Evolutionary conservation across 2,329 filamentous ascomycete genomes (phyloP), one percentile per base, ranked within the genome.

Genomic region (Alternaria tenuissima): DNA sequence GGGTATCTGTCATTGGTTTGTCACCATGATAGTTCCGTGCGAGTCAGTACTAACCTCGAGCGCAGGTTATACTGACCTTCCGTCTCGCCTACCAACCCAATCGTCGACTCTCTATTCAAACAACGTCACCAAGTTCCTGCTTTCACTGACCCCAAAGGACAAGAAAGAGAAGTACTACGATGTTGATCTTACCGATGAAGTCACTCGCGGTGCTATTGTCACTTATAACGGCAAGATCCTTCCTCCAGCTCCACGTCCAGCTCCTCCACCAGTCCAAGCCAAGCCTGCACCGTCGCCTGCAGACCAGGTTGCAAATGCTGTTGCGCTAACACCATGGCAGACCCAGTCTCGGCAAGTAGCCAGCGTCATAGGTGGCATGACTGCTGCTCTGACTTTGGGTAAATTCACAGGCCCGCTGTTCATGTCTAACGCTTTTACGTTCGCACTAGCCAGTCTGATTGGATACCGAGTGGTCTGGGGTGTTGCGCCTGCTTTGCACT

Each of bases 401-500:
- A 96, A 95, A 75, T 81, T 90, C 43, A 95, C 93, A 0, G 88
- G 74, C 0, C 92, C 93, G 1, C 74, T 94, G 1, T 95, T 96
- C 80, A 97, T 97, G 93, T 83, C 87, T 39, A 96, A 96, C 71
- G 87, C 89, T 47, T 94, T 96, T 74, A 94, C 91, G 0, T 95
- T 95, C 77, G 89, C 90, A 16, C 82, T 97, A 46, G 92, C 93
- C 48, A 91, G 92, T 69, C 81, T 97, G 28, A 93, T 96, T 64
- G 93, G 93, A 7, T 96, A 97, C 73, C 87, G 93, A 49, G 92
- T 92, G 6, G 91, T 96, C 24, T 96, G 93, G 93, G 92, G 92
- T 54, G 93, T 96, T 12, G 82, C 84, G 0, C 93, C 93, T 7
- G 92, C 93, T 36, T 83, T 97, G 5, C 93, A 96, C 77, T 94